A percentile compares a stretch with the other conserved stretches of the same genome.
Conservation (phyloP, 208 protist genomes). For the Trypanosoma scelopori region DNA sequence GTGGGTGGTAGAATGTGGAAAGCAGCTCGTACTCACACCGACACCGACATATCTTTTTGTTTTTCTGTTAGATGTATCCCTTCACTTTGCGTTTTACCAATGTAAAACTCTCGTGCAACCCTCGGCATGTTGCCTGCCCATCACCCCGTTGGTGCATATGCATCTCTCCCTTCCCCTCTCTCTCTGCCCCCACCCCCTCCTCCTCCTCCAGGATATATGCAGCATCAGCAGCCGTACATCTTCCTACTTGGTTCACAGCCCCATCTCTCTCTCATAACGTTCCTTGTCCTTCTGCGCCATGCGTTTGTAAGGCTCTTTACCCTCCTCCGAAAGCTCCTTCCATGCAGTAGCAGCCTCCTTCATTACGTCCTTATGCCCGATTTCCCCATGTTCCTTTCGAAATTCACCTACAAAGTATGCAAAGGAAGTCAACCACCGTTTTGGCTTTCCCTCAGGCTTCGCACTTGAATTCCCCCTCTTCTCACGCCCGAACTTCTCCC, state of each 20-base stretch:
- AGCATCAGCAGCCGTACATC: background rate
- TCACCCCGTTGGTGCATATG: background rate
- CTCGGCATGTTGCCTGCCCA: background rate
- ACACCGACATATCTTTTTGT: background rate
- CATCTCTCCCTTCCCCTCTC: background rate
- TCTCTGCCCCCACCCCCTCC: no score
- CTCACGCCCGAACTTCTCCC: conserved; percentile 49
- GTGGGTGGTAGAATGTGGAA: background rate
- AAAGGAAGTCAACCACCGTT: conserved; percentile 76
- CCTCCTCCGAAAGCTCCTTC: conserved; percentile 57
- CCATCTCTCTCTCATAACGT: conserved; percentile 71
- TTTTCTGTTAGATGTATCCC: no score
- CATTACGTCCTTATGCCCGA: conserved; percentile 63
- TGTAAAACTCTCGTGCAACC: no score
- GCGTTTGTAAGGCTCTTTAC: conserved; percentile 79
- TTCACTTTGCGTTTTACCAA: no score
- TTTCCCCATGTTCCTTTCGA: conserved; percentile 55
- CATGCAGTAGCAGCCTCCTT: conserved; percentile 68
- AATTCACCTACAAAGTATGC: conserved; percentile 79
- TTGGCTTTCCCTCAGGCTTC: conserved; percentile 86
- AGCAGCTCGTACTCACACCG: no score
- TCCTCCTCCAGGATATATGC: no score
- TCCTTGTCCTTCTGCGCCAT: conserved; percentile 81
- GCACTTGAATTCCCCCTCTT: conserved; percentile 46
- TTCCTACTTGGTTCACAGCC: conserved; percentile 5